phyloP scores from a whole-genome alignment of 2,329 filamentous ascomycete genomes.

The Cladosporium sp. region DNA sequence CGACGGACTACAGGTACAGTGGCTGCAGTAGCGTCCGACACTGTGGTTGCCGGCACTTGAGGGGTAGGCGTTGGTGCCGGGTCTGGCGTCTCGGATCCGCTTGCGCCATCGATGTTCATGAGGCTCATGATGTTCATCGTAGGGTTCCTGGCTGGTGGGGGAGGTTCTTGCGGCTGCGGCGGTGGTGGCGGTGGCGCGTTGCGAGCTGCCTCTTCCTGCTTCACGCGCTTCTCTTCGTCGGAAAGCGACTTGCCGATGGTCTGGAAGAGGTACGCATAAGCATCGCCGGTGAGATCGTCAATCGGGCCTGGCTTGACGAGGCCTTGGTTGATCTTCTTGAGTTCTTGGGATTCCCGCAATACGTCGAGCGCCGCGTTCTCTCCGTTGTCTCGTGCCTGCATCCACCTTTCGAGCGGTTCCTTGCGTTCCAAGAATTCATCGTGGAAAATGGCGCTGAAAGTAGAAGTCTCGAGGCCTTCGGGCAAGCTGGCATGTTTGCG shows the following conservation, averaged over 20 bases:
- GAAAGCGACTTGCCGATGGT: constrained; percentile 64
- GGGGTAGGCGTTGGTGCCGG: constrained; percentile 21
- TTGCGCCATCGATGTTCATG: constrained; percentile 37
- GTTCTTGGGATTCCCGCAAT: constrained; percentile 65
- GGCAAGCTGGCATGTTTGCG: constrained; percentile 58
- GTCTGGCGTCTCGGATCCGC: constrained; percentile 21
- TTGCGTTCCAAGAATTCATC: constrained; percentile 65
- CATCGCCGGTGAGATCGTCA: constrained; percentile 91
- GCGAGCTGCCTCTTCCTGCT: constrained; percentile 31
- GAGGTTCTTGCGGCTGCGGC: constrained; percentile 25
- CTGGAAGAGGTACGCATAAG: constrained; percentile 75
- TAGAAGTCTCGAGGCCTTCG: constrained; percentile 62
- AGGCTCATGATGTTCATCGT: constrained; percentile 37
- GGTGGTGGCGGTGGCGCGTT: constrained; percentile 21
- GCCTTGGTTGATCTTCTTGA: constrained; percentile 79
- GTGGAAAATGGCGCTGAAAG: constrained; percentile 64
- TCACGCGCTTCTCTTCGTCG: constrained; percentile 39
- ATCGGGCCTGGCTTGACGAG: constrained; percentile 83
- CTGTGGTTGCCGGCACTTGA: constrained; percentile 19
- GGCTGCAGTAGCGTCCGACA: constrained; percentile 14
- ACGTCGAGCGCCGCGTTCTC: constrained; percentile 57
- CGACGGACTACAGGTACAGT: constrained; percentile 35
- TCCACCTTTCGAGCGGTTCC: constrained; percentile 60
- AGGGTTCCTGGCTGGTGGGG: constrained; percentile 26
- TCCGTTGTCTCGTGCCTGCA: constrained; percentile 50